Percentiles rank a stretch among this genome's conserved stretches.
These are phyloP conservation scores for Pleurotus giganteus DNA, from an alignment of 768 basidiomycete genomes.

Conservation along the genomic window DNA sequence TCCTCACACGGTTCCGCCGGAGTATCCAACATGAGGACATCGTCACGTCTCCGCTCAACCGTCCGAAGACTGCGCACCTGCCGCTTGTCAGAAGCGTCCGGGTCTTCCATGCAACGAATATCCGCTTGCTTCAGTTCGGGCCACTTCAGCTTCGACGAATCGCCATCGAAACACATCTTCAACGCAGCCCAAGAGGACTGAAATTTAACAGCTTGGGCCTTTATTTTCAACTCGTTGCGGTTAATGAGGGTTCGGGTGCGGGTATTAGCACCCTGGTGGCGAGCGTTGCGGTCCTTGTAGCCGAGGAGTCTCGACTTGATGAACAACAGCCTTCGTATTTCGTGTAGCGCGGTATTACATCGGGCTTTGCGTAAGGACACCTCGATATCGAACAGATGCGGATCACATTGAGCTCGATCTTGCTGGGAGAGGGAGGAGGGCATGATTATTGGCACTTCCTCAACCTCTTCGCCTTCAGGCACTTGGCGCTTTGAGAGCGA, in stretches of 20 bases:
- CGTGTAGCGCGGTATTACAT: not conserved
- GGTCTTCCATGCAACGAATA: slow-evolving; percentile 2
- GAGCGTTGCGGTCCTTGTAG: not conserved
- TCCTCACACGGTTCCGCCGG: slow-evolving; percentile 14
- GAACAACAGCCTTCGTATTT: not conserved
- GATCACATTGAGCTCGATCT: not conserved
- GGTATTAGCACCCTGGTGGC: slow-evolving; percentile 1
- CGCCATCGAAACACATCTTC: not conserved
- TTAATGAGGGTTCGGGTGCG: not conserved
- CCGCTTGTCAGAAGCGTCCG: not conserved
- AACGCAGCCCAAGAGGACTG: not conserved
- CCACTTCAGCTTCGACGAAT: not conserved
- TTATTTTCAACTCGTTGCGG: slow-evolving; percentile 1
- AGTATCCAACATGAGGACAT: not conserved
- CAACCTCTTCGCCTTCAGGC: not conserved
- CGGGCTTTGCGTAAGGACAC: not conserved
- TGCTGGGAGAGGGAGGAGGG: not conserved
- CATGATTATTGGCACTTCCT: not conserved
- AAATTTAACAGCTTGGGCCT: not conserved
- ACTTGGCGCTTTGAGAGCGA: not conserved
- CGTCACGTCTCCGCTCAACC: not conserved
- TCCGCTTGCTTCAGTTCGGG: not conserved
- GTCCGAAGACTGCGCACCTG: not conserved
- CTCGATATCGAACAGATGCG: not conserved
- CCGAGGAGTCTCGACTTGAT: not conserved